Evolutionary conservation across 108 stramenopile genomes (phyloP).

Genomic region (Aurantiochytrium sp.): DNA sequence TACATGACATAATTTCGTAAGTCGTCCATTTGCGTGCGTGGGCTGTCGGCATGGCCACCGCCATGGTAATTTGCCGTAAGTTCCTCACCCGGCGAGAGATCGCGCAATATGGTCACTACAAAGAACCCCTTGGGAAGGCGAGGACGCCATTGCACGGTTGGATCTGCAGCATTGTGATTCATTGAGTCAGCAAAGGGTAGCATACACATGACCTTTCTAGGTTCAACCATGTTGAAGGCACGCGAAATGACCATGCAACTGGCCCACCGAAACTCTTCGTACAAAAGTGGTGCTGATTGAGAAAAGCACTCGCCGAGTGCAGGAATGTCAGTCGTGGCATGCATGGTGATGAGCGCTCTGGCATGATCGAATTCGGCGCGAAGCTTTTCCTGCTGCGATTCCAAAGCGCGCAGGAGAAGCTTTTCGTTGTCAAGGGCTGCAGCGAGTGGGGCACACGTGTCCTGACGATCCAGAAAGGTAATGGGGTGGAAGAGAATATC

Average conservation of each 20-base stretch:
- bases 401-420: neutral
- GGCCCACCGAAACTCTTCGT: neutral
- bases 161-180: neutral
- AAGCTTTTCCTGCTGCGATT: neutral
- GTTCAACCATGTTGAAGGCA: neutral
- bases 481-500: neutral
- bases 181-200: constrained; percentile 7
- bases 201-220: neutral
- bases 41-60: neutral
- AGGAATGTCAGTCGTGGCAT: neutral
- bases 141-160: neutral
- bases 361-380: neutral
- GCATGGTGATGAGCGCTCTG: neutral
- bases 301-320: neutral
- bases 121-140: neutral
- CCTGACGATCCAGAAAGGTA: neutral
- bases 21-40: neutral
- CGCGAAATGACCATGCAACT: constrained; percentile 10
- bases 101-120: neutral
- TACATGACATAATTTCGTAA: neutral
- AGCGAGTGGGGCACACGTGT: neutral
- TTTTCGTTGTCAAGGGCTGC: neutral
- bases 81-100: neutral
- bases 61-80: neutral
- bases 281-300: neutral